These are phyloP conservation scores for Jatropha multifida DNA, from an alignment of 441 rosid genomes.

Conservation along the genomic window DNA sequence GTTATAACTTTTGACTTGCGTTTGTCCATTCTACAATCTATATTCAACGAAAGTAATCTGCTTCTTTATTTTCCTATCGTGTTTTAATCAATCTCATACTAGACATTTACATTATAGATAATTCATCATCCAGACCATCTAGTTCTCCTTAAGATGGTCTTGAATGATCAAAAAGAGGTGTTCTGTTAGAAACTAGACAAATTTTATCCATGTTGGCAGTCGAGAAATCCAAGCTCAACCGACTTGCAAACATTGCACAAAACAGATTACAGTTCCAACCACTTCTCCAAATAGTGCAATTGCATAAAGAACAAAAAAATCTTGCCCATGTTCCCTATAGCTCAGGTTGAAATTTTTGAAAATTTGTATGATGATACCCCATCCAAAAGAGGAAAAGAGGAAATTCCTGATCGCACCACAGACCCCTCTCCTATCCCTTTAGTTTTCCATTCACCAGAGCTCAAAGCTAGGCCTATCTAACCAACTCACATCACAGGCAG, in stretches of 20 bases:
- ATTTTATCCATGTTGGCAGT: conserved; percentile 85
- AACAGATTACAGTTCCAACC: conserved; percentile 51
- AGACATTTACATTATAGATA: conserved; percentile 63
- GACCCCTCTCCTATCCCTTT: conserved; percentile 86
- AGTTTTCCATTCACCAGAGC: conserved; percentile 76
- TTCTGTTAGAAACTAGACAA: conserved; percentile 57
- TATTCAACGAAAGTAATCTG: conserved; percentile 24
- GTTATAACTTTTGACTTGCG: background rate
- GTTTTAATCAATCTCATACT: conserved; percentile 22
- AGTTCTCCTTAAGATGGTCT: conserved; percentile 61
- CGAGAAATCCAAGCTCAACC: conserved; percentile 71
- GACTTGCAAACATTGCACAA: conserved; percentile 74
- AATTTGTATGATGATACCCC: conserved; percentile 53
- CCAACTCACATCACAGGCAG: no score
- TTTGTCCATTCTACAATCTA: conserved; percentile 22
- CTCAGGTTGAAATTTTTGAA: conserved; percentile 37
- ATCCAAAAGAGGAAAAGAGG: conserved; percentile 89
- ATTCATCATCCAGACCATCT: conserved; percentile 87
- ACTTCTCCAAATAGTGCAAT: conserved; percentile 59
- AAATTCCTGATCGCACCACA: conserved; percentile 61
- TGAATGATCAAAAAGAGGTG: conserved; percentile 86
- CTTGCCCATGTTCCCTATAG: conserved; percentile 50
- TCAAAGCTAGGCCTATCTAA: conserved; percentile 35
- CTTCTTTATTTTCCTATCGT: conserved; percentile 23
- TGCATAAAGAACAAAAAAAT: conserved; percentile 36